These are phyloP conservation scores for Cladorrhinum sp. DNA, from an alignment of 2,329 filamentous ascomycete genomes.

Conservation along the genomic window DNA sequence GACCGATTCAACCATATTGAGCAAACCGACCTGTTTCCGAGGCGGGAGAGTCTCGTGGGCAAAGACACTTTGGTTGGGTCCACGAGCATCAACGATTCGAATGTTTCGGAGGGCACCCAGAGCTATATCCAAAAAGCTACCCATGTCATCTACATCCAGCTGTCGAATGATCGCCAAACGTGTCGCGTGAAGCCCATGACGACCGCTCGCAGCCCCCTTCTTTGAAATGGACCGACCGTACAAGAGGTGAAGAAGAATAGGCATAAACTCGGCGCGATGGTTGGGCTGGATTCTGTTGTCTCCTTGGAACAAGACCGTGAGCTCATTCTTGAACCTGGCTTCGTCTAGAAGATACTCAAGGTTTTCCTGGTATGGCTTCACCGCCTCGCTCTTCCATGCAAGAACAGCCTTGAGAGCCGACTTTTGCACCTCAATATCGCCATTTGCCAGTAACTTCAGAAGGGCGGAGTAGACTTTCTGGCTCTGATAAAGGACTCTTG, in stretches of 20 bases:
- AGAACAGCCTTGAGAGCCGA: slow-evolving; percentile 79
- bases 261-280: slow-evolving; percentile 73
- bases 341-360: slow-evolving; percentile 86
- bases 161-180: slow-evolving; percentile 78
- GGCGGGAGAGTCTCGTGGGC: slow-evolving; percentile 57
- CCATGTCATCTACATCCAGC: slow-evolving; percentile 70
- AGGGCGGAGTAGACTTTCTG: slow-evolving; percentile 73
- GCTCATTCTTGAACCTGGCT: slow-evolving; percentile 84
- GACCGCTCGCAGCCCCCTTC: slow-evolving; percentile 71
- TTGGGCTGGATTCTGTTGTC: slow-evolving; percentile 69
- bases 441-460: slow-evolving; percentile 74
- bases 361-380: slow-evolving; percentile 79
- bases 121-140: slow-evolving; percentile 78
- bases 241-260: slow-evolving; percentile 78
- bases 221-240: slow-evolving; percentile 88
- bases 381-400: slow-evolving; percentile 78
- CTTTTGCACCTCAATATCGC: slow-evolving; percentile 86
- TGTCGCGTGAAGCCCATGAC: slow-evolving; percentile 76
- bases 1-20: slow-evolving; percentile 88
- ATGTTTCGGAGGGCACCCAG: slow-evolving; percentile 66
- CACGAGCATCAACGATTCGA: slow-evolving; percentile 51
- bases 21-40: slow-evolving; percentile 83
- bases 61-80: slow-evolving; percentile 52
- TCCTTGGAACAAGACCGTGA: slow-evolving; percentile 81
- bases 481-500: slow-evolving; percentile 75